phyloP scores from a whole-genome alignment of 2,329 filamentous ascomycete genomes.

The Lasiodiplodia theobromae region DNA sequence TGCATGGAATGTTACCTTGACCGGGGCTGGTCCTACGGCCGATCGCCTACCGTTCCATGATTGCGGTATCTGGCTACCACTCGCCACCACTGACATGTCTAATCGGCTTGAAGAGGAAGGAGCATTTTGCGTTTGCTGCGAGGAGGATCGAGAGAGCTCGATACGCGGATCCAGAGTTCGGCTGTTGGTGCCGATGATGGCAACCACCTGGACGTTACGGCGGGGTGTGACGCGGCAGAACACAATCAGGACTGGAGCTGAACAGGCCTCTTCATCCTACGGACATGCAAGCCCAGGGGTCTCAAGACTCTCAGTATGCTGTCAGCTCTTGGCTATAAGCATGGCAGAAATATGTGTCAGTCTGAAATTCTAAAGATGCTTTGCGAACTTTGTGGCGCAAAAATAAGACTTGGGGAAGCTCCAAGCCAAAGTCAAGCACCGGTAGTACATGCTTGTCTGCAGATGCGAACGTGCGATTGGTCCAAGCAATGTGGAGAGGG shows the following conservation, averaged over 20 bases:
- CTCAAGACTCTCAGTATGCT: neutral
- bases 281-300: neutral
- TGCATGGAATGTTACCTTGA: conserved; percentile 20
- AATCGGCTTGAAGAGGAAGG: conserved; percentile 1
- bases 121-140: neutral
- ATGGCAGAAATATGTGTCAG: neutral
- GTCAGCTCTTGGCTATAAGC: neutral
- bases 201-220: neutral
- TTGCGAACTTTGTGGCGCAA: neutral
- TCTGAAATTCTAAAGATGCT: neutral
- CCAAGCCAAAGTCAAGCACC: neutral
- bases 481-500: neutral
- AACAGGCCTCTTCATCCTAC: neutral
- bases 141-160: neutral
- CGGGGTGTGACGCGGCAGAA: conserved; percentile 6
- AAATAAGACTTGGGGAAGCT: neutral
- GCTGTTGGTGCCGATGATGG: neutral
- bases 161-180: neutral
- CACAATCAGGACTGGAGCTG: neutral
- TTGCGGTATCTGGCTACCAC: neutral
- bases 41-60: neutral
- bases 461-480: neutral
- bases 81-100: no score
- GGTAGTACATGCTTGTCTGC: conserved; percentile 6
- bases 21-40: neutral